Conservation (phyloP, 2,329 filamentous ascomycete genomes). For the Colletotrichum magnum region DNA sequence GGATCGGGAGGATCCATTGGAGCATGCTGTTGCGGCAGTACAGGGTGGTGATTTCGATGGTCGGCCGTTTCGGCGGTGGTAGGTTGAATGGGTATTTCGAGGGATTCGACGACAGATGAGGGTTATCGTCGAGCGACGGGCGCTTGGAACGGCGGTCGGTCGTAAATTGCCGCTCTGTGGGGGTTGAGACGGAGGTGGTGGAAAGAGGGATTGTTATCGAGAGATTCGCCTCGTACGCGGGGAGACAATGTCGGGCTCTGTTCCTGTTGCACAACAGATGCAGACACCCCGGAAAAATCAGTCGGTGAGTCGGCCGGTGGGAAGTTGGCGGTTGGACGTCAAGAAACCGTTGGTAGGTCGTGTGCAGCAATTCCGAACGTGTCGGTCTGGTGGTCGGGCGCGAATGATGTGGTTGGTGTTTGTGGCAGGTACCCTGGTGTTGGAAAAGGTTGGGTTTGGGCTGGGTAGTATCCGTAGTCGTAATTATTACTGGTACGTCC, state of each 20-base stretch:
- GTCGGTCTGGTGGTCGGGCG: conserved; percentile 7
- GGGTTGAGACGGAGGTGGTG: not conserved
- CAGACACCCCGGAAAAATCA: not conserved
- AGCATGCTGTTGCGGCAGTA: conserved; percentile 19
- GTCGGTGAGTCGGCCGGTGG: not conserved
- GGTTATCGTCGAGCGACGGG: conserved; percentile 7
- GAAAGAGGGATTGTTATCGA: conserved; percentile 2
- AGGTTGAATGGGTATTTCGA: not conserved
- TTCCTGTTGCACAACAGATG: not conserved
- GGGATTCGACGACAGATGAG: not conserved
- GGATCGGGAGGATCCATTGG: conserved; percentile 38
- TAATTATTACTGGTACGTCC: not conserved
- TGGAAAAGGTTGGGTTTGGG: not conserved
- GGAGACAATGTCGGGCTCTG: not conserved
- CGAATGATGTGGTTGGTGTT: conserved; percentile 33
- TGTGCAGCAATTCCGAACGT: not conserved
- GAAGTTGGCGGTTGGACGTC: not conserved
- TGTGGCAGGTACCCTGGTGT: conserved; percentile 4
- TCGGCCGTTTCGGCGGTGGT: conserved; percentile 13
- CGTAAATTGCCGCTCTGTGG: not conserved
- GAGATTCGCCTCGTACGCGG: not conserved
- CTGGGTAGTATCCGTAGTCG: not conserved
- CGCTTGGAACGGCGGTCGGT: not conserved
- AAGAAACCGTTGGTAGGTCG: not conserved
- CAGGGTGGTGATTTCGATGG: not conserved